These are phyloP conservation scores for Phanerodontia chrysosporium DNA, from an alignment of 768 basidiomycete species.

Conservation along the genomic window DNA sequence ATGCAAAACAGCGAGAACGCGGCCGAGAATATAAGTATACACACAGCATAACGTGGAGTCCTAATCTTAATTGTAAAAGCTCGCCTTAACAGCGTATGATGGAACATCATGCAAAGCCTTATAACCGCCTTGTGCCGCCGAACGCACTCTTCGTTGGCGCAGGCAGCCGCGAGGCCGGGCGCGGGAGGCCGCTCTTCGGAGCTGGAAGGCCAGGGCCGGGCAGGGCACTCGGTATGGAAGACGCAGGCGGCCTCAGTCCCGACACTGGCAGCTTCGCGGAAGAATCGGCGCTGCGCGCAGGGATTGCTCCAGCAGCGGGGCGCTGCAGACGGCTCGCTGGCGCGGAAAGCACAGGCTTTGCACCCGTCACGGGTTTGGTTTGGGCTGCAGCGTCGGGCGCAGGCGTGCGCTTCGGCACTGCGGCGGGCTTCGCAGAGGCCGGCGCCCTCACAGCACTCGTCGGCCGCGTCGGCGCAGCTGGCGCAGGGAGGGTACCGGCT, in stretches of 20 bases:
- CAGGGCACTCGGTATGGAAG: not conserved
- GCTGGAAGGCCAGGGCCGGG: conserved; percentile 6
- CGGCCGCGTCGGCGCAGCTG: not conserved
- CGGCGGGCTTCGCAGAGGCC: not conserved
- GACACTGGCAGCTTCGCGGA: not conserved
- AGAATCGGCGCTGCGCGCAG: not conserved
- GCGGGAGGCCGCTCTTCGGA: conserved; percentile 16
- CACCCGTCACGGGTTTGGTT: not conserved
- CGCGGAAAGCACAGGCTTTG: not conserved
- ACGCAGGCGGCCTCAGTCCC: not conserved
- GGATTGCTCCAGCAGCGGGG: not conserved
- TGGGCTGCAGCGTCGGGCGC: not conserved
- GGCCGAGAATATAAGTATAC: too few species aligned
- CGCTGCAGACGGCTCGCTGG: not conserved
- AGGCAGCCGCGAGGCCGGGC: conserved; percentile 20
- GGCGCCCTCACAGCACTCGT: not conserved
- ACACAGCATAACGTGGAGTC: too few species aligned
- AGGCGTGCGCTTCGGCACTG: not conserved
- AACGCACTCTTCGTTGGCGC: conserved; percentile 6
- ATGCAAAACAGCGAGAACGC: too few species aligned
- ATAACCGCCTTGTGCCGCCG: not conserved
- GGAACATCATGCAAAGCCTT: not conserved
- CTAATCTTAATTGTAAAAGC: too few species aligned
- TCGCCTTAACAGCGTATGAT: too few species aligned
- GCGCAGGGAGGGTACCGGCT: not conserved